A percentile compares a stretch with the other conserved stretches of the same genome.
Evolutionary conservation across 768 basidiomycete species (phyloP).

Genomic region (Boletus sp.): DNA sequence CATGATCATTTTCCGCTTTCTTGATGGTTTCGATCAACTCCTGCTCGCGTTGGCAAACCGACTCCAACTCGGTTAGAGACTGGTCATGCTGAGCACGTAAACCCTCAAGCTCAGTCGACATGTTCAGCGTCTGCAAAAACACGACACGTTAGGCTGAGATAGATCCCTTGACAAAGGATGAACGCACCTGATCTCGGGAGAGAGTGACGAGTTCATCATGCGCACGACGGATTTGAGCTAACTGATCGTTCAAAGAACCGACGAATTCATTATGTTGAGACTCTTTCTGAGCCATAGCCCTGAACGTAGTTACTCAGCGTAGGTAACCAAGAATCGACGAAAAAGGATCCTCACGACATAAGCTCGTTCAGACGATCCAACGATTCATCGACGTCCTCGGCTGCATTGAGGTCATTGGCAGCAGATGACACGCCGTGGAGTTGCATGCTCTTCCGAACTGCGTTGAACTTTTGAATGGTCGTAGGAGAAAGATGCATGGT

Average conservation of each 20-base stretch:
- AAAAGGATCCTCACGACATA: slow-evolving; percentile 67
- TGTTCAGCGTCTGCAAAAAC: slow-evolving; percentile 64
- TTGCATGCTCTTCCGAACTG: slow-evolving; percentile 67
- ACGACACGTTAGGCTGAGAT: not conserved
- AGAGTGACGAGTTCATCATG: slow-evolving; percentile 80
- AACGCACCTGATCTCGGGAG: slow-evolving; percentile 77
- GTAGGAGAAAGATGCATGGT: slow-evolving; percentile 58
- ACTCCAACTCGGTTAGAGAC: slow-evolving; percentile 51
- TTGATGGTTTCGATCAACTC: slow-evolving; percentile 51
- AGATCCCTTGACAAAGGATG: not conserved
- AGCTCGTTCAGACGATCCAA: slow-evolving; percentile 84
- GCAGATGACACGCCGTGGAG: slow-evolving; percentile 39
- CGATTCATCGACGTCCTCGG: slow-evolving; percentile 59
- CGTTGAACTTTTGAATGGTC: slow-evolving; percentile 72
- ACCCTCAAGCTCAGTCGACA: slow-evolving; percentile 83
- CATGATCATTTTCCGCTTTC: slow-evolving; percentile 50
- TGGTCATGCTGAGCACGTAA: slow-evolving; percentile 62
- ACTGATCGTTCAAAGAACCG: slow-evolving; percentile 64
- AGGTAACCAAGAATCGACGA: slow-evolving; percentile 1
- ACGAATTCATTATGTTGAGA: slow-evolving; percentile 82
- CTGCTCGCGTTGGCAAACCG: slow-evolving; percentile 55
- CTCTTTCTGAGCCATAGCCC: slow-evolving; percentile 98
- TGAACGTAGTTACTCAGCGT: slow-evolving; percentile 31
- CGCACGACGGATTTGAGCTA: slow-evolving; percentile 69
- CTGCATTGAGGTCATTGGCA: slow-evolving; percentile 29